Evolutionary conservation across 2,329 filamentous ascomycete species (phyloP).

Genomic region (Venturia aucupariae): DNA sequence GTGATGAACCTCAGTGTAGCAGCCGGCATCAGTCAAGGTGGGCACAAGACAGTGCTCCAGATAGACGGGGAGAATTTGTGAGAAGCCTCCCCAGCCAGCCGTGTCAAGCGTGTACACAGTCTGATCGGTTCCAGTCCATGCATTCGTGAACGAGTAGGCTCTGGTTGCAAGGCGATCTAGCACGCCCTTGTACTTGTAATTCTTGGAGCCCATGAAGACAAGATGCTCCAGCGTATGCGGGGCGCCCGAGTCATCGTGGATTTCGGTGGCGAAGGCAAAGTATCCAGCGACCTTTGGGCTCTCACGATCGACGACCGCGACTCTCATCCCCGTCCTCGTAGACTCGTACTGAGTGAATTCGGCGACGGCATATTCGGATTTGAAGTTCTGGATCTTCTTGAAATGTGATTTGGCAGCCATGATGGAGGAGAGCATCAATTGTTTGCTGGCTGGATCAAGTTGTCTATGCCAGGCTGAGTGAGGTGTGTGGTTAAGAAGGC

Average conservation of each 20-base stretch:
- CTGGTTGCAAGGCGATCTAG: slow-evolving; percentile 89
- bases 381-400: slow-evolving; percentile 75
- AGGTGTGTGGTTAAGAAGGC: too few relatives aligned
- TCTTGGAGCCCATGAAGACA: slow-evolving; percentile 60
- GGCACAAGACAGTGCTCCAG: slow-evolving; percentile 89
- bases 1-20: slow-evolving; percentile 94
- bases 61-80: slow-evolving; percentile 88
- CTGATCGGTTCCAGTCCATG: slow-evolving; percentile 94
- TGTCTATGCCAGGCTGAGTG: too few relatives aligned
- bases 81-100: slow-evolving; percentile 94
- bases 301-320: slow-evolving; percentile 82
- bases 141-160: slow-evolving; percentile 89
- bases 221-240: slow-evolving; percentile 30
- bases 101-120: slow-evolving; percentile 94
- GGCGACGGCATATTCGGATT: slow-evolving; percentile 81
- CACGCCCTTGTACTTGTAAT: slow-evolving; percentile 88
- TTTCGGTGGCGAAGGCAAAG: slow-evolving; percentile 93
- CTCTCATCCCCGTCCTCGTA: slow-evolving; percentile 84
- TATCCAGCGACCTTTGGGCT: slow-evolving; percentile 94
- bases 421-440: background rate
- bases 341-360: slow-evolving; percentile 94
- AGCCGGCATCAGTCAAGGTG: slow-evolving; percentile 84
- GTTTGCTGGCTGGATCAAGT: too few relatives aligned
- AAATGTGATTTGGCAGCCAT: slow-evolving; percentile 38
- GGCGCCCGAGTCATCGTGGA: slow-evolving; percentile 91